These are phyloP conservation scores for Penicillium psychrofluorescens DNA, from an alignment of 495 filamentous ascomycete species.

Conservation along the genomic window DNA sequence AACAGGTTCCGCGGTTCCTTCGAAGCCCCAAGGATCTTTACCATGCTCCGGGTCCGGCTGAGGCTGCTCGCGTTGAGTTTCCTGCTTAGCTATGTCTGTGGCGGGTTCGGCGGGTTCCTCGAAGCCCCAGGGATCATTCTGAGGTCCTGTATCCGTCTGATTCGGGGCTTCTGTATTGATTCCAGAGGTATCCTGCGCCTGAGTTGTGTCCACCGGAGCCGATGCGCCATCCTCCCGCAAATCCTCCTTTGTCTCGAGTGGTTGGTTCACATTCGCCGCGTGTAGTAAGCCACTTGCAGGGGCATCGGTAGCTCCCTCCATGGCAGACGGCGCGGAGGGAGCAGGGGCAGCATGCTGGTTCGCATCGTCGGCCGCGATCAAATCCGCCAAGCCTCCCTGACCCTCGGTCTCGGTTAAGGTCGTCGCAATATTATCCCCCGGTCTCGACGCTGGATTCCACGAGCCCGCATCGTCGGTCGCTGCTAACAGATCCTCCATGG, in stretches of 20 bases:
- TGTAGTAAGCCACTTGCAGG: constrained; percentile 14
- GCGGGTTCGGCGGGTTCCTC: background rate
- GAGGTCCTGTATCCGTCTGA: too few species aligned
- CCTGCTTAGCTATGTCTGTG: background rate
- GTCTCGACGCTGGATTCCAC: constrained; percentile 39
- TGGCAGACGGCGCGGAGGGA: background rate
- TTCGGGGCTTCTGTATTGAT: background rate
- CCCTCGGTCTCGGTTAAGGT: background rate
- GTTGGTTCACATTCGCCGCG: background rate
- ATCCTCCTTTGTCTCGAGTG: constrained; percentile 4
- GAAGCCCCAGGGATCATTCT: too few species aligned
- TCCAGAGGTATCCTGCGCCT: background rate
- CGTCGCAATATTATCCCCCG: constrained; percentile 17
- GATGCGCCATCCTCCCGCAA: background rate
- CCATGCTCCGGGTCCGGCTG: too few species aligned
- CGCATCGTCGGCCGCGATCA: constrained; percentile 6
- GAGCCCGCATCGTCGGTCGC: constrained; percentile 12
- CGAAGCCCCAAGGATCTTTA: too few species aligned
- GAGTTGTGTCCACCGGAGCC: background rate
- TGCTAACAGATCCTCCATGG: constrained; percentile 16
- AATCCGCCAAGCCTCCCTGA: constrained; percentile 3
- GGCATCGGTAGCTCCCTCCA: constrained; percentile 2
- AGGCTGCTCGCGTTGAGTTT: background rate
- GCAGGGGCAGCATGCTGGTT: background rate
- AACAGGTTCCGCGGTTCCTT: background rate